Conservation (phyloP, 495 filamentous ascomycete species). For the Penicillium daleae region DNA sequence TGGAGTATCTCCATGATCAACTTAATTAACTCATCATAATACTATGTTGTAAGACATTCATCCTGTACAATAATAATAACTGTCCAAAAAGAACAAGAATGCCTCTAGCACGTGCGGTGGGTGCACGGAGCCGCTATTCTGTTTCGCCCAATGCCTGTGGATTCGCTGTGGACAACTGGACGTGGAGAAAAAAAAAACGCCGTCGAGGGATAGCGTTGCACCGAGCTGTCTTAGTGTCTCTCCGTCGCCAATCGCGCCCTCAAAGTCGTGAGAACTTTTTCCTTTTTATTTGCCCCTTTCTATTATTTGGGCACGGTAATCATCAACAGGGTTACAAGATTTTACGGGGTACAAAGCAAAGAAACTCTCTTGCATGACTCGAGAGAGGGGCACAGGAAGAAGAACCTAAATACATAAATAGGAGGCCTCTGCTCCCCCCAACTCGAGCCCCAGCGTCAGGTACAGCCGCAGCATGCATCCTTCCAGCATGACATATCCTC, state of each 20-base stretch:
- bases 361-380: not conserved
- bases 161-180: slow-evolving; percentile 19
- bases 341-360: not conserved
- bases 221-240: slow-evolving; percentile 15
- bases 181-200: slow-evolving; percentile 24
- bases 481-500: not conserved
- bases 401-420: not conserved
- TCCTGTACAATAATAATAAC: not conserved
- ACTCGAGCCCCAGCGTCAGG: not conserved
- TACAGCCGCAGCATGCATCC: slow-evolving; percentile 3
- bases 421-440: not conserved
- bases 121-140: slow-evolving; percentile 29
- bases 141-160: slow-evolving; percentile 26
- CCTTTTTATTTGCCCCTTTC: no score
- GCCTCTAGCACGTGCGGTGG: slow-evolving; percentile 23
- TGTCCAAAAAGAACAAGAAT: not conserved
- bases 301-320: no score
- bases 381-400: not conserved
- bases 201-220: slow-evolving; percentile 29
- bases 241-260: slow-evolving; percentile 24
- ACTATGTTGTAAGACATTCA: not conserved
- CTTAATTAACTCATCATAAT: not conserved
- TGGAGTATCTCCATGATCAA: not conserved
- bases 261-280: no score
- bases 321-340: not conserved